Conservation (phyloP, 805 yeast species). For the Lachancea thermotolerans region DNA sequence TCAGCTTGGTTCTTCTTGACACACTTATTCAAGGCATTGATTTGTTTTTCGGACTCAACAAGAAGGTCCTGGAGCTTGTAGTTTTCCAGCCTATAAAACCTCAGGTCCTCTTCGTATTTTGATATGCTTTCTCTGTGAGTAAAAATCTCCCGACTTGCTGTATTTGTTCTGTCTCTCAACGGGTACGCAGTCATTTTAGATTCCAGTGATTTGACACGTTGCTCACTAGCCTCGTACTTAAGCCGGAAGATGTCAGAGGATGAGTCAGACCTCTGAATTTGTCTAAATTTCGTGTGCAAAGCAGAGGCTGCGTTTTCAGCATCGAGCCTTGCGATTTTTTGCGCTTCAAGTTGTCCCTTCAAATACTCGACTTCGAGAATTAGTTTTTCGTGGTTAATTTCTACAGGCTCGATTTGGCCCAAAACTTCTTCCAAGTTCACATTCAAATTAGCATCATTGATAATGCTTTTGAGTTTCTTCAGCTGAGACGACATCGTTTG, state of each 20-base stretch:
- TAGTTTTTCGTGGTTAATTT: constrained; percentile 28
- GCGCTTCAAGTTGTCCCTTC: constrained; percentile 44
- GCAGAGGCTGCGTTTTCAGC: constrained; percentile 40
- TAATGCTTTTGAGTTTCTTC: constrained; percentile 30
- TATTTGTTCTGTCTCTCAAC: constrained; percentile 25
- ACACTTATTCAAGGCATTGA: constrained; percentile 38
- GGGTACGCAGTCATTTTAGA: constrained; percentile 25
- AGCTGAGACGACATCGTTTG: constrained; percentile 42
- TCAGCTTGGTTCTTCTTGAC: constrained; percentile 35
- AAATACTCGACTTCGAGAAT: constrained; percentile 42
- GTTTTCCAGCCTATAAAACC: constrained; percentile 27
- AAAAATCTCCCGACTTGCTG: constrained; percentile 23
- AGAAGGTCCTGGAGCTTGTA: constrained; percentile 44
- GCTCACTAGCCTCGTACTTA: constrained; percentile 42
- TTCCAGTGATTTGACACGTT: constrained; percentile 38
- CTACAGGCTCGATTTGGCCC: constrained; percentile 15
- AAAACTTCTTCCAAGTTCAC: constrained; percentile 23
- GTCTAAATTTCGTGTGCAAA: constrained; percentile 20
- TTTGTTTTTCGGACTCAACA: constrained; percentile 41
- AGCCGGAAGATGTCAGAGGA: constrained; percentile 36
- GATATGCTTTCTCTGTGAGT: constrained; percentile 23
- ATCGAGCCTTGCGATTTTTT: constrained; percentile 43
- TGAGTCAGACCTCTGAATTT: constrained; percentile 23
- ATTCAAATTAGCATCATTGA: constrained; percentile 21
- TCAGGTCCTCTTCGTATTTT: constrained; percentile 29